Evolutionary conservation across 2,329 filamentous ascomycete species (phyloP).

Genomic region (Cladophialophora chaetospira): DNA sequence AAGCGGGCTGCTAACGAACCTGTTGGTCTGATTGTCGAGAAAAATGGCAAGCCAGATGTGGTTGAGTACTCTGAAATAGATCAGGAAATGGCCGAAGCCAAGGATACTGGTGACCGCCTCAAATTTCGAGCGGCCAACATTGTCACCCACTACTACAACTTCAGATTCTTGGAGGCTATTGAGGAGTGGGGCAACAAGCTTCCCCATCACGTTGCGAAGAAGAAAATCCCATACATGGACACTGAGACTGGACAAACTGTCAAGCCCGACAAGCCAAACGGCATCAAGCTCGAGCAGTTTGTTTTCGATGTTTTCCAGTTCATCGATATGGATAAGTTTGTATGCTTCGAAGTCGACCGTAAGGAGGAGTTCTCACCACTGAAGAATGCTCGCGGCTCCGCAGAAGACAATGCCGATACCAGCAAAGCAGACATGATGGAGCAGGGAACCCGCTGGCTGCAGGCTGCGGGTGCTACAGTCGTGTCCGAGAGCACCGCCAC

Average conservation of each 20-base stretch:
- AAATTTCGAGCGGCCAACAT: slow-evolving; percentile 99
- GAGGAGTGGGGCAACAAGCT: slow-evolving; percentile 82
- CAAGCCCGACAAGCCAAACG: slow-evolving; percentile 93
- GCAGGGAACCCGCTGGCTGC: slow-evolving; percentile 84
- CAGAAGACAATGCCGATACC: slow-evolving; percentile 91
- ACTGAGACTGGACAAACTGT: slow-evolving; percentile 73
- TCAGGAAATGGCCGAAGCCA: slow-evolving; percentile 80
- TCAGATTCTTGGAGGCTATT: slow-evolving; percentile 86
- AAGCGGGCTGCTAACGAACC: slow-evolving; percentile 97
- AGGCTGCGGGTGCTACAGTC: slow-evolving; percentile 75
- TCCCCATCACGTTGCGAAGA: slow-evolving; percentile 92
- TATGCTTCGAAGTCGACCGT: slow-evolving; percentile 90
- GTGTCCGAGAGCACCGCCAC: slow-evolving; percentile 62
- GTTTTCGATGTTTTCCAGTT: slow-evolving; percentile 98
- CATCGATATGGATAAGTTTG: slow-evolving; percentile 83
- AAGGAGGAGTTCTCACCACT: slow-evolving; percentile 98
- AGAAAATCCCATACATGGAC: slow-evolving; percentile 94
- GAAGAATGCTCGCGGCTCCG: slow-evolving; percentile 85
- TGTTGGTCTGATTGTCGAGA: slow-evolving; percentile 88
- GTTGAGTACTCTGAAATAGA: slow-evolving; percentile 99
- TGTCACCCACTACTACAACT: slow-evolving; percentile 99
- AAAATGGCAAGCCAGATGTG: slow-evolving; percentile 94
- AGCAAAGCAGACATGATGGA: slow-evolving; percentile 86
- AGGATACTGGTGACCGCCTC: slow-evolving; percentile 79
- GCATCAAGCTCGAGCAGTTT: slow-evolving; percentile 98